A percentile compares a stretch with the other conserved stretches of the same genome.
Conservation (phyloP, 2,329 filamentous ascomycete genomes). For the Fusarium papillatum region DNA sequence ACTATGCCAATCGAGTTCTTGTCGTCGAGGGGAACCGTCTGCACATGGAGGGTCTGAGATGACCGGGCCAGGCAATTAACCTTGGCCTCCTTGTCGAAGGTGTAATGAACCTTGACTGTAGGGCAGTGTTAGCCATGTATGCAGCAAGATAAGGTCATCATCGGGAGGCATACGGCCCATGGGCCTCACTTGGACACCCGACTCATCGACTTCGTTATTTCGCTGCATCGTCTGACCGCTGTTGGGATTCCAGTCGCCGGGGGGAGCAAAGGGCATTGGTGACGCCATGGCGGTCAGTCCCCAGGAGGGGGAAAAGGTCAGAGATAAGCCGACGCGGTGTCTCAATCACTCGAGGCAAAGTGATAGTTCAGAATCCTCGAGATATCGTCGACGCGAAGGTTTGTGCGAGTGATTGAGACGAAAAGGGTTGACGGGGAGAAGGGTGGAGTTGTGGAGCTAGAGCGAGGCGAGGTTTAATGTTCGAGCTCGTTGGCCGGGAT, state of each 20-base stretch:
- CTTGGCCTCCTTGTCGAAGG: slow-evolving; percentile 90
- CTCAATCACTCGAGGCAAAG: slow-evolving; percentile 13
- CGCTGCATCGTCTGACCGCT: slow-evolving; percentile 46
- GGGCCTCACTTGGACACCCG: slow-evolving; percentile 69
- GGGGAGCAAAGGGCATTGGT: slow-evolving; percentile 50
- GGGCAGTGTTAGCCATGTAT: slow-evolving; percentile 34
- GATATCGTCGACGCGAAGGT: background rate
- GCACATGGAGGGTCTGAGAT: slow-evolving; percentile 83
- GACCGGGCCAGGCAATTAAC: slow-evolving; percentile 91
- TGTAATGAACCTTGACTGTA: slow-evolving; percentile 95
- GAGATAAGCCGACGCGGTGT: slow-evolving; percentile 18
- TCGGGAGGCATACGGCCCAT: slow-evolving; percentile 73
- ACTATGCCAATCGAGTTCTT: slow-evolving; percentile 86
- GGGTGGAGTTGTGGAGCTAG: slow-evolving; percentile 23
- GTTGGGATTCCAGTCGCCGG: slow-evolving; percentile 49
- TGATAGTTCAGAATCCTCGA: slow-evolving; percentile 1
- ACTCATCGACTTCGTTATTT: slow-evolving; percentile 53
- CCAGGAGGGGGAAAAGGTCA: slow-evolving; percentile 38
- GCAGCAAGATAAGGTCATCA: slow-evolving; percentile 10
- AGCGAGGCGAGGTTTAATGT: slow-evolving; percentile 32
- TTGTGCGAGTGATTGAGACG: slow-evolving; percentile 13
- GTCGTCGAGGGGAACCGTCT: slow-evolving; percentile 86
- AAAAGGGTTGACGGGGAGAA: slow-evolving; percentile 16
- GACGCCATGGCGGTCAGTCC: slow-evolving; percentile 54
- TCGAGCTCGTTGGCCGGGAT: slow-evolving; percentile 40